Base-by-base conservation (phyloP, 2,329 filamentous ascomycete genomes). In the Aspergillus pseudoglaucus region DNA sequence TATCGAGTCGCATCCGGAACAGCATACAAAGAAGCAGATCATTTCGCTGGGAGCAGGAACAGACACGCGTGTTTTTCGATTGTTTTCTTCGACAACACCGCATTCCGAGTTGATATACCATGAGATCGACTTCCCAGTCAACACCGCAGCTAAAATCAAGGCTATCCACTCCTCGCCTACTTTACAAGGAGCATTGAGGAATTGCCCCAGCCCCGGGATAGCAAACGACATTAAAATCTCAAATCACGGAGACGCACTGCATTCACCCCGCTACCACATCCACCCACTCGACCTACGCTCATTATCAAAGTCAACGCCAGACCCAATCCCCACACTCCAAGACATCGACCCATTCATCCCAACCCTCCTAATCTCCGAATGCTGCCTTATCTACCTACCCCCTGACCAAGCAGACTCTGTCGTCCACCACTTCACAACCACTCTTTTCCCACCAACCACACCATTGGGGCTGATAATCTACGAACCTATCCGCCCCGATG, bases 11-110 rank as follows among this genome's bases (percentile, higher is more conserved):
- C 57, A 61, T 33, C 59, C 57, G 3, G 54, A 55, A 30, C 10
- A 49, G 41, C 25, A 30, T 30, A 55, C 47, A 7, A 60, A 58
- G 51, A 69, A 71, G 64, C 93, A 98, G 64, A 89, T 98, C 50
- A 79, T 98, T 51, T 96, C 90, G 0, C 79, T 98, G 1, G 93
- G 93, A 25, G 91, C 93, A 14, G 93, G 93, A 20, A 95, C 90
- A 9, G 93, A 98, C 64, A 97, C 93, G 6, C 81, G 93, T 14
- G 85, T 84, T 50, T 90, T 96, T 61, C 83, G 88, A 17, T 72
- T 96, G 1, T 77, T 87, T 50, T 69, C 79, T 7, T 56, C 56
- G 7, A 64, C 71, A 14, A 65, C 72, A 46, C 66, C 69, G 9
- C 65, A 71, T 44, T 66, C 68, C 0, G 59, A 71, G 23, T 49